These are phyloP conservation scores for Hypholoma fasciculare DNA, from an alignment of 768 basidiomycete genomes.

Conservation along the genomic window DNA sequence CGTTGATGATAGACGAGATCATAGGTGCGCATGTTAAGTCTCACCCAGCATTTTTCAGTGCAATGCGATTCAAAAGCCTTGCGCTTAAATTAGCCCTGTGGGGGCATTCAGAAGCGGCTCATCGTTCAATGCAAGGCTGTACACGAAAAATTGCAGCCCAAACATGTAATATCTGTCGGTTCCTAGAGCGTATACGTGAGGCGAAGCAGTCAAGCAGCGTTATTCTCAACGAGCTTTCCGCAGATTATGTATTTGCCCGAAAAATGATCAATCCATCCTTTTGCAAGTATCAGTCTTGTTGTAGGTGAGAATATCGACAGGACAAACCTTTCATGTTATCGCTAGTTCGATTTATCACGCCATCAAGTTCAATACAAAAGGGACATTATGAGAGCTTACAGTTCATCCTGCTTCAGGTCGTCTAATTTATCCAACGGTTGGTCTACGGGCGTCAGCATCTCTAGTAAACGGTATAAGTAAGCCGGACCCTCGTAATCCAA, in stretches of 20 bases:
- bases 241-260: conserved; percentile 90
- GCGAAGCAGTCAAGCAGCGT: conserved; percentile 36
- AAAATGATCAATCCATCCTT: conserved; percentile 95
- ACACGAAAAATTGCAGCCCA: too few species aligned
- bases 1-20: too few species aligned
- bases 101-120: too few species aligned
- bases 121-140: too few species aligned
- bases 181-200: too few species aligned
- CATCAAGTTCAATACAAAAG: conserved; percentile 1
- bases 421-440: conserved; percentile 81
- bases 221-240: conserved; percentile 85
- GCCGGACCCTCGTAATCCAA: not conserved
- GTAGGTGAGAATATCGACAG: not conserved
- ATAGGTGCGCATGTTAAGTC: too few species aligned
- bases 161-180: too few species aligned
- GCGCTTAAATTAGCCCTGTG: too few species aligned
- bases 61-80: too few species aligned
- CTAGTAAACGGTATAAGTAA: conserved; percentile 24
- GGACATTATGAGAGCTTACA: conserved; percentile 51
- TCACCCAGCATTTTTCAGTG: too few species aligned
- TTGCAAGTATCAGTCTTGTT: conserved; percentile 3
- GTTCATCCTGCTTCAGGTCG: conserved; percentile 78
- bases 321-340: conserved; percentile 89
- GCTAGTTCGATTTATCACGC: conserved; percentile 37
- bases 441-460: conserved; percentile 90